phyloP scores from a whole-genome alignment of 768 basidiomycete species.

The Suillus subalutaceus region DNA sequence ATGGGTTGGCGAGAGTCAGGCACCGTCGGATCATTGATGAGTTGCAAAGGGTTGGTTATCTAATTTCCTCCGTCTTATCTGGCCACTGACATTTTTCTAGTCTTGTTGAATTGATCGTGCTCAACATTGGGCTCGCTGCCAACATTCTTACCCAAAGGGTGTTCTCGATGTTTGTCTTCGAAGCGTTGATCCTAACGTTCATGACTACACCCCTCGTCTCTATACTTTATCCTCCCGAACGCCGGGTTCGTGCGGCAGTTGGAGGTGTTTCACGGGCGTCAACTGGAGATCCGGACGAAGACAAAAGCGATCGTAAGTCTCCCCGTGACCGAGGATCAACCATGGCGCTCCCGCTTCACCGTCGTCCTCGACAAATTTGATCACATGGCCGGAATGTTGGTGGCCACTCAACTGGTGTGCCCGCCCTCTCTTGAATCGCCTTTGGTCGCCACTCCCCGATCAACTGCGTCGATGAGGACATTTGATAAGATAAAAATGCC shows the following conservation, averaged over 20 bases:
- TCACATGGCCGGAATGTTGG: conserved; percentile 88
- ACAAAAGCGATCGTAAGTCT: conserved; percentile 3
- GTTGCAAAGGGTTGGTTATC: conserved; percentile 82
- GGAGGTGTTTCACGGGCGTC: conserved; percentile 31
- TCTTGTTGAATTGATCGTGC: conserved; percentile 91
- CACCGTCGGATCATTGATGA: conserved; percentile 92
- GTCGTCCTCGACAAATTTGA: conserved; percentile 92
- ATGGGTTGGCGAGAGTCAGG: conserved; percentile 83
- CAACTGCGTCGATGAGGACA: not conserved
- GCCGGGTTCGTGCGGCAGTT: conserved; percentile 50
- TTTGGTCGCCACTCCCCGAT: not conserved
- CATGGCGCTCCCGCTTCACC: conserved; percentile 53
- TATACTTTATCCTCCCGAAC: conserved; percentile 64
- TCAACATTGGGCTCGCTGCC: conserved; percentile 88
- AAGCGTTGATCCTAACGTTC: conserved; percentile 81
- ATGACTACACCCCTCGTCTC: conserved; percentile 83
- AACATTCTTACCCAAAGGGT: conserved; percentile 76
- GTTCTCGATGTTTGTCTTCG: conserved; percentile 95
- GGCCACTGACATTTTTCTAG: conserved; percentile 36
- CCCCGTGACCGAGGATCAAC: conserved; percentile 7
- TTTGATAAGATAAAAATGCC: conserved; percentile 8
- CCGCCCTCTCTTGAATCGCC: conserved; percentile 25
- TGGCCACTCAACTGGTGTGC: conserved; percentile 81
- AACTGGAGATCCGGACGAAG: conserved; percentile 6
- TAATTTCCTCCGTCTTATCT: conserved; percentile 17